Evolutionary conservation across 2,329 filamentous ascomycete genomes (phyloP).

Genomic region (Aspergillus ochraceoroseus): DNA sequence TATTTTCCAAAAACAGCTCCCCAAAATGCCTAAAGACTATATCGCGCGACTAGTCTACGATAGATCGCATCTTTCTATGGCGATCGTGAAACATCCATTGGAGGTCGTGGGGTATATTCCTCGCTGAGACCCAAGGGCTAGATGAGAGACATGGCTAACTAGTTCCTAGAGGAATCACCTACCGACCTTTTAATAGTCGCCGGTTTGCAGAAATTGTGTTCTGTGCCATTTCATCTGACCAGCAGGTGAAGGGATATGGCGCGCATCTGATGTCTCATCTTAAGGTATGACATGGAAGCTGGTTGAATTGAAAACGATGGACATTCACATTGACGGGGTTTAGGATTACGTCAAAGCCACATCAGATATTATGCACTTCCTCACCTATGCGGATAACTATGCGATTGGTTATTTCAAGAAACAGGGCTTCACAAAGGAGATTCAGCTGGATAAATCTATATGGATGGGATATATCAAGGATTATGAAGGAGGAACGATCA

Average conservation of each 20-base stretch:
- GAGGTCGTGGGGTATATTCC: conserved; percentile 71
- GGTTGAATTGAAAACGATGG: not conserved
- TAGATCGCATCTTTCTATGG: conserved; percentile 89
- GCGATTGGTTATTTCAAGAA: conserved; percentile 99
- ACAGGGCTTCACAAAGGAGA: conserved; percentile 97
- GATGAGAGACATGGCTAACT: conserved; percentile 16
- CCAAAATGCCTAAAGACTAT: conserved; percentile 99
- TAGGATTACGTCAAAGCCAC: conserved; percentile 92
- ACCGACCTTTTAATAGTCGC: conserved; percentile 85
- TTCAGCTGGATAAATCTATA: conserved; percentile 78
- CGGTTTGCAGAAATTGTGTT: conserved; percentile 98
- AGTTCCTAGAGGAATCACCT: conserved; percentile 75
- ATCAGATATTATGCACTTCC: conserved; percentile 94
- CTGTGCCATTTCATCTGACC: conserved; percentile 93
- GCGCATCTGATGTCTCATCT: conserved; percentile 97
- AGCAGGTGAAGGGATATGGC: conserved; percentile 97
- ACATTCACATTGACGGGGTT: conserved; percentile 1
- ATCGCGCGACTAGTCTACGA: conserved; percentile 97
- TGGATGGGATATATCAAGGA: conserved; percentile 99
- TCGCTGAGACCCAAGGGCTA: too few species aligned
- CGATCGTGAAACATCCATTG: conserved; percentile 92
- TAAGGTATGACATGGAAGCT: conserved; percentile 53
- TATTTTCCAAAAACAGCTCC: conserved; percentile 96
- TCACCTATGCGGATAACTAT: conserved; percentile 98
- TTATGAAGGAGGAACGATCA: conserved; percentile 97